A percentile compares a stretch with the other conserved stretches of the same genome.
These are phyloP conservation scores for Cordyceps javanica DNA, from an alignment of 2,329 filamentous ascomycete genomes.

Conservation along the genomic window DNA sequence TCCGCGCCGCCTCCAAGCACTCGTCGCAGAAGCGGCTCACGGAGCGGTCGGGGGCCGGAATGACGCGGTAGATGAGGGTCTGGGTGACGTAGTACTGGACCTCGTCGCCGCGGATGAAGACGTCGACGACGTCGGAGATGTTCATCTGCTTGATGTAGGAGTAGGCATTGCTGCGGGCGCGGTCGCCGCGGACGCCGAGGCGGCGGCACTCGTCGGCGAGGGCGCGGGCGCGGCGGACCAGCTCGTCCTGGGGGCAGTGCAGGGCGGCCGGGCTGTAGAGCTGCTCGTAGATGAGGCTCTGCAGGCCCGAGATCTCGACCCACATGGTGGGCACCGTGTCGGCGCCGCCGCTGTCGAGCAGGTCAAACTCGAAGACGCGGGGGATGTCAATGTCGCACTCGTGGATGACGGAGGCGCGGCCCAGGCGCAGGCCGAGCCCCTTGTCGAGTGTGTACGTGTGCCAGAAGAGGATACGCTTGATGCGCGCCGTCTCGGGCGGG, in stretches of 20 bases:
- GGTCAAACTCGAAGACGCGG: conserved; percentile 37
- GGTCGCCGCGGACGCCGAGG: conserved; percentile 30
- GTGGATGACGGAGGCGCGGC: conserved; percentile 50
- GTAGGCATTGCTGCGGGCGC: conserved; percentile 29
- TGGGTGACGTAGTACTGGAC: conserved; percentile 42
- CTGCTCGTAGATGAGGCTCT: conserved; percentile 53
- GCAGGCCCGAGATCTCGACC: conserved; percentile 49
- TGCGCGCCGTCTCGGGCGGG: conserved; percentile 24
- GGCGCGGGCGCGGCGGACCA: conserved; percentile 32
- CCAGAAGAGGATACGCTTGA: conserved; percentile 42
- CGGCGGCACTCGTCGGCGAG: conserved; percentile 33
- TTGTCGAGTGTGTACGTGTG: conserved; percentile 52
- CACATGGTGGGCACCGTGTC: conserved; percentile 43
- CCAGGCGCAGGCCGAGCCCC: conserved; percentile 51
- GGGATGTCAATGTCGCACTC: conserved; percentile 54
- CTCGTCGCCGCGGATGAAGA: conserved; percentile 41
- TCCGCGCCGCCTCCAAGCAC: conserved; percentile 44
- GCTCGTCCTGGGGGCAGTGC: conserved; percentile 31
- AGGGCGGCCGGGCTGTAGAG: conserved; percentile 44
- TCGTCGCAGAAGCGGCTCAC: conserved; percentile 40
- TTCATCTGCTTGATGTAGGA: conserved; percentile 32
- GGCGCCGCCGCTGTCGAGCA: conserved; percentile 24
- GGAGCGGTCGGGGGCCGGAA: conserved; percentile 39
- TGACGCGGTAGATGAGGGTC: conserved; percentile 47
- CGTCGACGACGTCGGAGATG: conserved; percentile 34